Conservation (phyloP, 495 filamentous ascomycete species). For the Talaromyces adpressus region DNA sequence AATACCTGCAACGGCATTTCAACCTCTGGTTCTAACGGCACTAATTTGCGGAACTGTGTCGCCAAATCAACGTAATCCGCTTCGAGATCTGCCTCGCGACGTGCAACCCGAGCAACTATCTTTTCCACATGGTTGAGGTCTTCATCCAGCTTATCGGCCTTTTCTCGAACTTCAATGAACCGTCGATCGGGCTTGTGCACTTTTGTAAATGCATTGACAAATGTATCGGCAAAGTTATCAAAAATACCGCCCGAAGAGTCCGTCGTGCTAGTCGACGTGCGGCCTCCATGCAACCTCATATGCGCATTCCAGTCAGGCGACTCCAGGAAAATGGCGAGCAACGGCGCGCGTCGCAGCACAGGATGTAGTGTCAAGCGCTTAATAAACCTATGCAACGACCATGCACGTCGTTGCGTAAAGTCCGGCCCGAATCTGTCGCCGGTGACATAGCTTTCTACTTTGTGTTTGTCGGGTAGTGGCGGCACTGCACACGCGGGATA, state of each 20-base stretch:
- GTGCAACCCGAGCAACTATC: constrained; percentile 80
- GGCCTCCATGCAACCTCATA: constrained; percentile 68
- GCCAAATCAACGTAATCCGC: constrained; percentile 83
- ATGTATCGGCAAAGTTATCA: constrained; percentile 90
- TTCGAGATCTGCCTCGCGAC: constrained; percentile 84
- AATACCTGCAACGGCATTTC: constrained; percentile 75
- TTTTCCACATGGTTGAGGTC: constrained; percentile 91
- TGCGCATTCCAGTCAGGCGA: constrained; percentile 91
- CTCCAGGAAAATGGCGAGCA: constrained; percentile 87
- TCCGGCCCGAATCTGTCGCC: constrained; percentile 92
- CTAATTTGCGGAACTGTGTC: constrained; percentile 87
- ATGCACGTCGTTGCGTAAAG: constrained; percentile 83
- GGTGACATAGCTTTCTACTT: constrained; percentile 87
- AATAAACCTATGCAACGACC: constrained; percentile 88
- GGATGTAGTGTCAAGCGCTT: constrained; percentile 83
- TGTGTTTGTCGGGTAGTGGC: constrained; percentile 95
- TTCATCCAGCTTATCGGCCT: constrained; percentile 90
- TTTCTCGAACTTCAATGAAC: constrained; percentile 90
- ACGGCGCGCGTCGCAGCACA: constrained; percentile 70
- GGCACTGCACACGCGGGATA: constrained; percentile 90
- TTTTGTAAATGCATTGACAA: constrained; percentile 95
- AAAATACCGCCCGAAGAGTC: constrained; percentile 66
- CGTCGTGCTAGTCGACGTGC: constrained; percentile 46
- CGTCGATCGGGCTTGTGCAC: constrained; percentile 91
- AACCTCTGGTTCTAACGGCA: constrained; percentile 82